These are phyloP conservation scores for Eragrostis tef DNA, from an alignment of 202 grass and related monocot species.

Conservation along the genomic window DNA sequence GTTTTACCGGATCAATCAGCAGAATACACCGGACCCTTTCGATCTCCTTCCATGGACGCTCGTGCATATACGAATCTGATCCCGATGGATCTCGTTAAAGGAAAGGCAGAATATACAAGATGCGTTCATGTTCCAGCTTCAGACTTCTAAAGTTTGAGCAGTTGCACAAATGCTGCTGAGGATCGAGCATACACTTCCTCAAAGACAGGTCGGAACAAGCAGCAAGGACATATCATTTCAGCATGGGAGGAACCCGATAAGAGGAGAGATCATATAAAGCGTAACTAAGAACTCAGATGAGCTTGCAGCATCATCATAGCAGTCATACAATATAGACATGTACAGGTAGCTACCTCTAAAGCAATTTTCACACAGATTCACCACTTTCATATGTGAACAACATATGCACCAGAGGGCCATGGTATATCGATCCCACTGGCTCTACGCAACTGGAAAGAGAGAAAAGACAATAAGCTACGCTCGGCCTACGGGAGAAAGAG, in stretches of 20 bases:
- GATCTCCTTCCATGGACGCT: no score
- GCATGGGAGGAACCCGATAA: not conserved
- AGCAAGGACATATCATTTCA: not conserved
- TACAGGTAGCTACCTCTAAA: conserved; percentile 52
- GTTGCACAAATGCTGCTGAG: not conserved
- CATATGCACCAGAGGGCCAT: conserved; percentile 40
- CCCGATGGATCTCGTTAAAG: no score
- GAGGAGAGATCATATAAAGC: not conserved
- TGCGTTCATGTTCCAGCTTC: not conserved
- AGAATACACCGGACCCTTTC: no score
- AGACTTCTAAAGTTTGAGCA: not conserved
- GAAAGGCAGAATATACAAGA: not conserved
- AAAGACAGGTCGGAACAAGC: not conserved
- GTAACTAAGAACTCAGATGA: conserved; percentile 54
- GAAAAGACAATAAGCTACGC: conserved; percentile 51
- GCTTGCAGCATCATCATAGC: conserved; percentile 56
- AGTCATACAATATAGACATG: conserved; percentile 50
- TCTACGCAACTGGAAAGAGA: conserved; percentile 36
- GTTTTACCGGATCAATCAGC: no score
- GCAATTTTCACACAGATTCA: conserved; percentile 38
- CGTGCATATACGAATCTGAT: no score
- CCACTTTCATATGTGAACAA: conserved; percentile 40
- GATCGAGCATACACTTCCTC: not conserved
- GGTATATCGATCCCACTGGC: conserved; percentile 35
- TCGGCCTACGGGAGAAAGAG: conserved; percentile 87